phyloP scores from a whole-genome alignment of 2,329 filamentous ascomycete genomes.

The Ceratocystis lukuohia region DNA sequence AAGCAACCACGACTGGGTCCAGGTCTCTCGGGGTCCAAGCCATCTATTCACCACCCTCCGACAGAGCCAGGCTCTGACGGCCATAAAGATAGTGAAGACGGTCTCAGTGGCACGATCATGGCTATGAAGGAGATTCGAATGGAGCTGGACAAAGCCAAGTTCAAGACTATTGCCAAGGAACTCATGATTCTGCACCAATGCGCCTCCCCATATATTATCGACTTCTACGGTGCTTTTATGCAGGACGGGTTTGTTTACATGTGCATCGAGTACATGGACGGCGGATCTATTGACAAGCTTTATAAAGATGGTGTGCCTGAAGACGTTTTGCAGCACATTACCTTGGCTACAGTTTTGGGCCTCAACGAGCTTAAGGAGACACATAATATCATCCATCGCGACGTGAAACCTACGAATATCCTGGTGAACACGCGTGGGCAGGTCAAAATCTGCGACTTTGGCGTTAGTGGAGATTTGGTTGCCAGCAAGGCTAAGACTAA shows the following conservation, averaged over 20 bases:
- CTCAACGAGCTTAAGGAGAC: constrained; percentile 91
- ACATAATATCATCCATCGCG: constrained; percentile 97
- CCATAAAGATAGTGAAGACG: constrained; percentile 21
- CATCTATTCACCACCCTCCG: constrained; percentile 28
- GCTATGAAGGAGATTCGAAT: constrained; percentile 98
- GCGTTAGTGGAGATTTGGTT: constrained; percentile 89
- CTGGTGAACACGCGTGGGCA: constrained; percentile 79
- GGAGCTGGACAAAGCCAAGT: constrained; percentile 92
- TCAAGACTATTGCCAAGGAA: constrained; percentile 94
- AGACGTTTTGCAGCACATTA: constrained; percentile 75
- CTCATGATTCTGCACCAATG: constrained; percentile 92
- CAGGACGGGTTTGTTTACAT: constrained; percentile 98
- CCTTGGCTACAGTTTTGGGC: constrained; percentile 77
- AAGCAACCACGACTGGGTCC: constrained; percentile 44
- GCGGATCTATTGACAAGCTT: constrained; percentile 91
- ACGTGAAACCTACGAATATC: constrained; percentile 99
- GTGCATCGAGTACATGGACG: constrained; percentile 99
- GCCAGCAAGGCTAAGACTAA: constrained; percentile 98
- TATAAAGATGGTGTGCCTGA: constrained; percentile 87
- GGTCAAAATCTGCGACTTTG: constrained; percentile 97
- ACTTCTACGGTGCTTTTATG: constrained; percentile 98
- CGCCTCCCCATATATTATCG: constrained; percentile 89
- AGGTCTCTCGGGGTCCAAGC: constrained; percentile 37
- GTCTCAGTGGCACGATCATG: constrained; percentile 68
- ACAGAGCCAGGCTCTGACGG: constrained; percentile 26